Conservation (phyloP, 1,284 basidiomycete genomes). For the Sporisorium sorghi region DNA sequence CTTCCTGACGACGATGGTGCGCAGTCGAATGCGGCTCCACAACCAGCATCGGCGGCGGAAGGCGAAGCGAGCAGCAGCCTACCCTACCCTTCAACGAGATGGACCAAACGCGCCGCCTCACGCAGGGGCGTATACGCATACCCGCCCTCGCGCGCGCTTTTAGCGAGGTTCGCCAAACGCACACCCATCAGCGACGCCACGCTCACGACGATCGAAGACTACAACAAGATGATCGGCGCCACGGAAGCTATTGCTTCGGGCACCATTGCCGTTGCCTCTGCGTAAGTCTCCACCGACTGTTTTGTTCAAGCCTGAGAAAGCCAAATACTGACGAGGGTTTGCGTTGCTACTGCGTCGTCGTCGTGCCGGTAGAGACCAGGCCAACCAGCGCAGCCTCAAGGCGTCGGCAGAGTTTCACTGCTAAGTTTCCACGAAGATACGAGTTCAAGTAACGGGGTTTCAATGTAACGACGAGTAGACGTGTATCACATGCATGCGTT, state of each 20-base stretch:
- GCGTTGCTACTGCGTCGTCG: too few species aligned
- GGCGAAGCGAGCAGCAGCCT: background rate
- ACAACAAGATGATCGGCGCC: constrained; percentile 42
- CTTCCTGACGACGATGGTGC: too few species aligned
- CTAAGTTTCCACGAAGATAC: background rate
- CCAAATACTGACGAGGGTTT: too few species aligned
- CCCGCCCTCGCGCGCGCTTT: background rate
- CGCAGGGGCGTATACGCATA: background rate
- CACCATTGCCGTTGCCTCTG: constrained; percentile 21
- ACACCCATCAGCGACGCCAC: constrained; percentile 15
- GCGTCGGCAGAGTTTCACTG: constrained; percentile 12
- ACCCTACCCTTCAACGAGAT: too few species aligned
- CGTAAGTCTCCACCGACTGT: constrained; percentile 44
- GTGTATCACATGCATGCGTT: too few species aligned
- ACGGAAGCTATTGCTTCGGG: constrained; percentile 24
- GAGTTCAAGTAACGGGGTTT: background rate
- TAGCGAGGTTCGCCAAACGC: background rate
- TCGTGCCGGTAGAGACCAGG: constrained; percentile 8
- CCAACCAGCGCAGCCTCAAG: constrained; percentile 16
- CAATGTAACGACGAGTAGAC: background rate
- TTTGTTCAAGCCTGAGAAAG: too few species aligned
- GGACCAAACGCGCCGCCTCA: too few species aligned
- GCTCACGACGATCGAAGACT: constrained; percentile 41
- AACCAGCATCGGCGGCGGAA: background rate
- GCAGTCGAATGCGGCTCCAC: background rate